Conservation (phyloP, 352 stramenopile species). For the Phytophthora europaea region DNA sequence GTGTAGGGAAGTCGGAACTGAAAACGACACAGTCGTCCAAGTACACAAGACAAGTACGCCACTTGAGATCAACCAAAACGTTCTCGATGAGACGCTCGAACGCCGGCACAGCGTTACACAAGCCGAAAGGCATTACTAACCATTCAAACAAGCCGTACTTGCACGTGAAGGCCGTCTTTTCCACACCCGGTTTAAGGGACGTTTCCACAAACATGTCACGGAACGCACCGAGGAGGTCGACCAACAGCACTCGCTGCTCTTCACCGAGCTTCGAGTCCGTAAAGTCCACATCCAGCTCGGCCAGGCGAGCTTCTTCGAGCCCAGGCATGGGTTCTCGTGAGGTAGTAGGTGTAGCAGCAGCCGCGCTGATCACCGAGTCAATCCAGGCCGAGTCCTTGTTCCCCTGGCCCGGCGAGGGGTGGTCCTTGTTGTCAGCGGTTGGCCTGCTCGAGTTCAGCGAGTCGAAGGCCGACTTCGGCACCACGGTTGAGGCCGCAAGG, state of each 20-base stretch:
- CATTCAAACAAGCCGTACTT: constrained; percentile 9
- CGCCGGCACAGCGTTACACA: too few species aligned
- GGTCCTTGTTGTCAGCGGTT: too few species aligned
- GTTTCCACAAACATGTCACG: not conserved
- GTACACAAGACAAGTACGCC: too few species aligned
- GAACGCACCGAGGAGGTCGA: not conserved
- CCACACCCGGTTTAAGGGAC: not conserved
- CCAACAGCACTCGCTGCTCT: not conserved
- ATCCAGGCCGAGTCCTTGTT: not conserved
- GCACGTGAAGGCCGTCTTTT: constrained; percentile 1
- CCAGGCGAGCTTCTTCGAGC: not conserved
- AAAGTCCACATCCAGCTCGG: not conserved
- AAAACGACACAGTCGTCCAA: too few species aligned
- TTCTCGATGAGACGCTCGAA: too few species aligned
- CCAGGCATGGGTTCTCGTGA: not conserved
- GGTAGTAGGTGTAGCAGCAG: not conserved
- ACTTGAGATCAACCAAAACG: too few species aligned
- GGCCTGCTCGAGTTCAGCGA: not conserved
- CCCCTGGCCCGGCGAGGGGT: not conserved
- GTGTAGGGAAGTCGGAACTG: constrained; percentile 2
- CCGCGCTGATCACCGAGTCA: not conserved
- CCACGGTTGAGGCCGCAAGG: not conserved
- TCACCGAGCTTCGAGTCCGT: not conserved
- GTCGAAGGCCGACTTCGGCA: constrained; percentile 1
- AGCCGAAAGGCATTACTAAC: not conserved